Evolutionary conservation across 148 eudicot species (phyloP).

Genomic region (Rhododendron kiyosumense): DNA sequence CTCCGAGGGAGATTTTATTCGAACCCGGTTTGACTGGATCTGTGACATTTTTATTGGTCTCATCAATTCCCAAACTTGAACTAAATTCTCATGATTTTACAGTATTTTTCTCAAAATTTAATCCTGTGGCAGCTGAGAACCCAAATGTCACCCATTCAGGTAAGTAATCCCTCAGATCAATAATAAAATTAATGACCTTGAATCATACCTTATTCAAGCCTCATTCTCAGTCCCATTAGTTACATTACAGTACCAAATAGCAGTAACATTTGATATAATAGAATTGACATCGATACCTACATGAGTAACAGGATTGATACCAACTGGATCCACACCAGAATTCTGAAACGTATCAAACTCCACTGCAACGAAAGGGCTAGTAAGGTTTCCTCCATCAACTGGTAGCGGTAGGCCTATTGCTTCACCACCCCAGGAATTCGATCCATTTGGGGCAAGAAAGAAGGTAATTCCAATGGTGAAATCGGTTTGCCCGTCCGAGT

Average conservation of each 20-base stretch:
- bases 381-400: neutral
- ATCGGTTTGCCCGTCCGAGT: neutral
- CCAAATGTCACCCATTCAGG: neutral
- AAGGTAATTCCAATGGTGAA: neutral
- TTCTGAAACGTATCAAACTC: conserved; percentile 13
- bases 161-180: neutral
- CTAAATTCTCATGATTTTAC: conserved; percentile 15
- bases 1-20: no score
- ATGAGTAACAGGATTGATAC: neutral
- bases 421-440: neutral
- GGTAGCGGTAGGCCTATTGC: neutral
- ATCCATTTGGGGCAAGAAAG: neutral
- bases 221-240: neutral
- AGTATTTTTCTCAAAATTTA: neutral
- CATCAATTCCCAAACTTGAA: neutral
- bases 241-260: neutral
- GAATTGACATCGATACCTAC: conserved; percentile 3
- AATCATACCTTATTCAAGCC: neutral
- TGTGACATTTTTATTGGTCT: neutral
- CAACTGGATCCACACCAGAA: neutral
- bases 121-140: neutral
- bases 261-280: neutral
- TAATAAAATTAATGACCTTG: neutral
- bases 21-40: neutral
- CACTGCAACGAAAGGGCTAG: conserved; percentile 3